phyloP scores from a whole-genome alignment of 805 yeast species.

The Lipomyces japonicus region DNA sequence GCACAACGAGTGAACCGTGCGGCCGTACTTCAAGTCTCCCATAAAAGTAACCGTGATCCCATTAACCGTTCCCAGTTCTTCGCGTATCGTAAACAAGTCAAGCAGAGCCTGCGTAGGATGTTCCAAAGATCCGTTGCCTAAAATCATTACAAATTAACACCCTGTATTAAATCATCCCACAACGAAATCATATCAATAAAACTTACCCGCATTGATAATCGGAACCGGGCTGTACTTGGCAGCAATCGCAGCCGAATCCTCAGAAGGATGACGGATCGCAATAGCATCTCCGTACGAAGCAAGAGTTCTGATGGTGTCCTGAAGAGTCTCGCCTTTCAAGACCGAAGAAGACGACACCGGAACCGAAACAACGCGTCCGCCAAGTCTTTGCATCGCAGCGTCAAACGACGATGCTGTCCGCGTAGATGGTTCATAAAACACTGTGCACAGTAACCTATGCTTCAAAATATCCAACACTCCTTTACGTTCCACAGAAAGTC shows the following conservation, averaged over 20 bases:
- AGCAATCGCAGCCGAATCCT: constrained; percentile 87
- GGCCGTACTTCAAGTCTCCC: constrained; percentile 98
- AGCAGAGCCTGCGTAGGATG: constrained; percentile 99
- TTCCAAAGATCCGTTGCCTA: constrained; percentile 82
- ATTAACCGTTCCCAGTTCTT: constrained; percentile 96
- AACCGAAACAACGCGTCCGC: constrained; percentile 92
- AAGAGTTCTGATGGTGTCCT: constrained; percentile 91
- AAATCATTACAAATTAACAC: neutral
- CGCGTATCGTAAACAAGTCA: constrained; percentile 96
- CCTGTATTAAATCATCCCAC: neutral
- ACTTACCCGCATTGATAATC: constrained; percentile 83
- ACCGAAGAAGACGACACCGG: constrained; percentile 87
- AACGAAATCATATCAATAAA: neutral
- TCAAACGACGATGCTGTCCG: constrained; percentile 95
- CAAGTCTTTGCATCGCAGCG: constrained; percentile 99
- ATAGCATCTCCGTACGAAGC: constrained; percentile 96
- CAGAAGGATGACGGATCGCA: constrained; percentile 94
- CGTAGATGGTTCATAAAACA: constrained; percentile 98
- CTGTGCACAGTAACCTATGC: constrained; percentile 88
- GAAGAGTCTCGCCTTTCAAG: constrained; percentile 96
- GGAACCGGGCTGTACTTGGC: constrained; percentile 97
- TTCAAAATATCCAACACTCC: constrained; percentile 88
- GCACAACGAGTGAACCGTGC: constrained; percentile 96
- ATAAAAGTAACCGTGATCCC: constrained; percentile 96
- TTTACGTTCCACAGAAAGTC: constrained; percentile 92